Base-by-base conservation (phyloP, 495 filamentous ascomycete genomes). In the Pseudoneurospora amorphoporcata region DNA sequence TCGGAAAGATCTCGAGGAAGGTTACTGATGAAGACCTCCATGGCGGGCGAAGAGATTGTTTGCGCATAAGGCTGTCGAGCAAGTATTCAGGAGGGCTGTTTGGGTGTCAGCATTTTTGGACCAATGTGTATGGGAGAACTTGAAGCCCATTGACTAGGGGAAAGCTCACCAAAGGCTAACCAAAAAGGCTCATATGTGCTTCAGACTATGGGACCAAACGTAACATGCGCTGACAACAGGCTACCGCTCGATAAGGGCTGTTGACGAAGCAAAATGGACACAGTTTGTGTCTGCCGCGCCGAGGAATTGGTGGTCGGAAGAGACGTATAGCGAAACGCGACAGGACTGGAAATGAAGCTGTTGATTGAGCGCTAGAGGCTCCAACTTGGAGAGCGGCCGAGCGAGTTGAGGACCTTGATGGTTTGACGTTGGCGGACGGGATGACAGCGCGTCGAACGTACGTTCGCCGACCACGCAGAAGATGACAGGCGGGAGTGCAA, bases 21-120 rank as follows among this genome's bases (percentile, higher is more conserved):
- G 1, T 78, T 77, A 0, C 23, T 68, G 38, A 86, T 71, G 68
- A 80, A 86, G 39, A 86, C 81, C 73, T 86, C 83, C 78, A 86
- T 82, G 5, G 23, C 29, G 19, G 39, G 19, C 65, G 41, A 42
- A 41, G 0, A 23, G 53, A 29, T 43, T 1, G 6, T 69, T 45
- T 19, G 35, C 17, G 68, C 68, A 19, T 1, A 14, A 19, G 8
- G 16, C 35, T 29, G 8, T 38, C 19, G 4, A 32, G 10, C 2
- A 19, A 9, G 5, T 43, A 69, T 19, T 17, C 8, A 29, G 6
- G 17, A 43, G 35, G 1, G 53, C 53, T 65, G 17, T 8, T 0
- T 3, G 23, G 53, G 0, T 35, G 29, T 65, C 29, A 65, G 53
- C 14, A 0, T 65, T 69, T 43, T n/a, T n/a, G n/a, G n/a, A n/a